Conservation (phyloP, 2,329 filamentous ascomycete species). For the Epichloe gansuensis region DNA sequence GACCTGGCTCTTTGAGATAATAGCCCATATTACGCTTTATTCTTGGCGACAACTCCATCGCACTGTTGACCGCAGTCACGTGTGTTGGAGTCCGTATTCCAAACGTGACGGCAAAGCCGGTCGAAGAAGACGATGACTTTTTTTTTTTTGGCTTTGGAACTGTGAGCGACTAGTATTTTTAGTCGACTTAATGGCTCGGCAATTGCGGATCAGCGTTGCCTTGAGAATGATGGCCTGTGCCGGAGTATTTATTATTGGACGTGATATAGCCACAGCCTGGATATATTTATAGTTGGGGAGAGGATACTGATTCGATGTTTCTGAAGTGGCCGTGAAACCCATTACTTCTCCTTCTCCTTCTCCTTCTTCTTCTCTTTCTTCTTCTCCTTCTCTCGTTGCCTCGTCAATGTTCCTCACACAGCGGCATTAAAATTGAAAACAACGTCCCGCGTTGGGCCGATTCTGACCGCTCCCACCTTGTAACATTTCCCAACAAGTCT, state of each 20-base stretch:
- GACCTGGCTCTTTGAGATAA: not conserved
- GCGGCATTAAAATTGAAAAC: no score
- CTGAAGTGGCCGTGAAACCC: no score
- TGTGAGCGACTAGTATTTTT: not conserved
- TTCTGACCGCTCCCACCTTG: no score
- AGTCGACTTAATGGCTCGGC: not conserved
- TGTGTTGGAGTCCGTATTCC: not conserved
- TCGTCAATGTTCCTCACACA: no score
- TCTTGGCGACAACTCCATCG: no score
- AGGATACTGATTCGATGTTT: no score
- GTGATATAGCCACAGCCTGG: not conserved
- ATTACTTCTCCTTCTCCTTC: not conserved
- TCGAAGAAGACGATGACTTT: not conserved
- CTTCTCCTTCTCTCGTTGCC: no score
- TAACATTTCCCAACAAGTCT: no score
- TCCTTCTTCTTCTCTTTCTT: no score
- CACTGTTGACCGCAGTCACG: no score
- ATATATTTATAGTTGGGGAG: not conserved
- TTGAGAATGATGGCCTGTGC: not conserved
- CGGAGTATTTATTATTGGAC: not conserved
- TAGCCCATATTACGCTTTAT: not conserved
- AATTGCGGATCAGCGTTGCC: not conserved
- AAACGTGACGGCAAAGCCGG: not conserved
- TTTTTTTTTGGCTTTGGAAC: not conserved
- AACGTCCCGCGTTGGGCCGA: no score